Percentiles rank a stretch among this genome's conserved stretches.
phyloP scores from a whole-genome alignment of 2,329 filamentous ascomycete species.

The Anthostomella pinea region DNA sequence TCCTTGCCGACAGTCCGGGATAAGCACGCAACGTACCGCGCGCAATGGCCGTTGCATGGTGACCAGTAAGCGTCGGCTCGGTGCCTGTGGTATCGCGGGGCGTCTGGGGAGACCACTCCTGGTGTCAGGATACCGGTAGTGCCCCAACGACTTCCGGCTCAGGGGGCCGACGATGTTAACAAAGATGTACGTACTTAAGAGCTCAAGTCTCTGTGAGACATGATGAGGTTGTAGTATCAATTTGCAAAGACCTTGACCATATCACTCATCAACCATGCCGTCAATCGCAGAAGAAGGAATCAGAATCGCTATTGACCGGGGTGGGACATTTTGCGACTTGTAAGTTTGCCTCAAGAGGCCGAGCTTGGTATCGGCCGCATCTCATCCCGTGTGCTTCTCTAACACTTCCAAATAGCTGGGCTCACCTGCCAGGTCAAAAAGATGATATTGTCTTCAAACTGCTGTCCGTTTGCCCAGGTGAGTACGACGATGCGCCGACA shows the following conservation, averaged over 20 bases:
- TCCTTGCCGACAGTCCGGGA: too few relatives aligned
- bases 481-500: slow-evolving; percentile 67
- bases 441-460: slow-evolving; percentile 71
- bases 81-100: too few relatives aligned
- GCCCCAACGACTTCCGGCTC: too few relatives aligned
- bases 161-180: too few relatives aligned
- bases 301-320: slow-evolving; percentile 46
- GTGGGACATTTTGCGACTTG: slow-evolving; percentile 67
- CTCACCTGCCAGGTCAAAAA: slow-evolving; percentile 57
- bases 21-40: too few relatives aligned
- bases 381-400: background rate
- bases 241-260: background rate
- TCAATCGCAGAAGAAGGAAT: slow-evolving; percentile 8
- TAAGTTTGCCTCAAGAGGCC: background rate
- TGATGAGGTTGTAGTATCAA: too few relatives aligned
- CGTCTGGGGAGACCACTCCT: too few relatives aligned
- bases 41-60: too few relatives aligned
- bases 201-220: too few relatives aligned
- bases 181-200: slow-evolving; percentile 1
- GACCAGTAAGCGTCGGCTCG: too few relatives aligned
- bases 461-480: slow-evolving; percentile 67
- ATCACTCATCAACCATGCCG: slow-evolving; percentile 3
- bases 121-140: too few relatives aligned
- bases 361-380: background rate
- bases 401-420: slow-evolving; percentile 47